These are phyloP conservation scores for Septoria petroselini DNA, from an alignment of 2,329 filamentous ascomycete species.

Conservation along the genomic window DNA sequence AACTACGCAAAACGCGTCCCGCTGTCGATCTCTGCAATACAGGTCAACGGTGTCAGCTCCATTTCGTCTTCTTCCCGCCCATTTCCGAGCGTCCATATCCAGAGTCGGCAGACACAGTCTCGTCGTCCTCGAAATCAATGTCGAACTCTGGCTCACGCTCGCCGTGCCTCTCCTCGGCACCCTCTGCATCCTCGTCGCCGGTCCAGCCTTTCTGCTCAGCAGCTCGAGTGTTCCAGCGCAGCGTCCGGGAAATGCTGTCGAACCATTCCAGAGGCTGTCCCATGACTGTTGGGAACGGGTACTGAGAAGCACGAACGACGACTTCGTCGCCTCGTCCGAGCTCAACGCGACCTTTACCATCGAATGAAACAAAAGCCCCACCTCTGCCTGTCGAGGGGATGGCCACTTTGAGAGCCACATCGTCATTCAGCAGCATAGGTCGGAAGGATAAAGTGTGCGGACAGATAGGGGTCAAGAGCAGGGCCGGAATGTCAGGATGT, in stretches of 20 bases:
- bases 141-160: conserved; percentile 64
- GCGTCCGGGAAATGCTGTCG: conserved; percentile 84
- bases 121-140: conserved; percentile 73
- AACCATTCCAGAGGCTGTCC: conserved; percentile 93
- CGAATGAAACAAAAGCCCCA: conserved; percentile 94
- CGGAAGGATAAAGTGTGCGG: conserved; percentile 95
- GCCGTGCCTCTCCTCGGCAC: conserved; percentile 26
- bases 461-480: conserved; percentile 94
- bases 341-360: conserved; percentile 93
- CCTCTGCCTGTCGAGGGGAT: conserved; percentile 82
- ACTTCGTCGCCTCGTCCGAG: conserved; percentile 91
- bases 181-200: conserved; percentile 36
- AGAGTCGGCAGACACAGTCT: conserved; percentile 40
- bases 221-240: conserved; percentile 92
- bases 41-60: conserved; percentile 13
- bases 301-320: conserved; percentile 92
- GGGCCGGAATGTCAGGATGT: conserved; percentile 93
- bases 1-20: neutral
- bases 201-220: conserved; percentile 86
- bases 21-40: neutral
- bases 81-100: conserved; percentile 28
- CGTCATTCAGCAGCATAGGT: conserved; percentile 96
- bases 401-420: conserved; percentile 83
- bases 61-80: conserved; percentile 24
- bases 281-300: conserved; percentile 94